Evolutionary conservation across 2,329 filamentous ascomycete genomes (phyloP), one percentile per base, ranked within the genome.

Genomic region (Curvularia sp.): DNA sequence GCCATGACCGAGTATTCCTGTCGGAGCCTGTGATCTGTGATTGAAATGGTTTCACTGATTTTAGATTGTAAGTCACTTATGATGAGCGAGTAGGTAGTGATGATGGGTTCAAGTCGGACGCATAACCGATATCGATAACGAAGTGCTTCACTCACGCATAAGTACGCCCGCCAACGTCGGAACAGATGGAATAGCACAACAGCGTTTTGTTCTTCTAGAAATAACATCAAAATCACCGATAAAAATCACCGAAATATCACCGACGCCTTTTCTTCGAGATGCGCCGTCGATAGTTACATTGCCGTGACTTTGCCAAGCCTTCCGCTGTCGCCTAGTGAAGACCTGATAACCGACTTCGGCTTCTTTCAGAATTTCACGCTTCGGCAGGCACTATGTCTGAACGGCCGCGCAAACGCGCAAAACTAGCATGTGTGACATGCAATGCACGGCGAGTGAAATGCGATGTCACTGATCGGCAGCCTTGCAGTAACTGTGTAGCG

Each of bases 391-490:
- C 53, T 43, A 64, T 64, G 61, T 60, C 58, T 42, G 62, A 65
- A 51, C 68, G 61, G 34, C 66, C 66, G 39, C 59, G 66, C 30
- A 73, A 70, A 46, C 75, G 80, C 43, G 79, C 80, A 28, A 79
- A 78, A 57, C 70, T 79, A 56, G 79, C 80, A 7, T 82, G 80
- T 58, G 69, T 76, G 36, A 74, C 76, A 23, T 81, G 80, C 60
- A 80, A 81, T 56, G 68, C 77, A n/a, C 77, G 79, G 30, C 74
- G 79, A 32, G 79, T 81, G 34, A 79, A 79, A 51, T 82, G 80
- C 60, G 77, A 81, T 70, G 80, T 81, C n/a, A 72, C 78, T 12
- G 78, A 80, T 42, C 69, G 66, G 54, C 79, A 74, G n/a, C 79
- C 79, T 5, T 81, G 79, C 59, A 67, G 71, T 36, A 81, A 81